Evolutionary conservation across 345 rosid species (phyloP), one percentile per base, ranked within the genome.

Genomic region (Stellera chamaejasme): DNA sequence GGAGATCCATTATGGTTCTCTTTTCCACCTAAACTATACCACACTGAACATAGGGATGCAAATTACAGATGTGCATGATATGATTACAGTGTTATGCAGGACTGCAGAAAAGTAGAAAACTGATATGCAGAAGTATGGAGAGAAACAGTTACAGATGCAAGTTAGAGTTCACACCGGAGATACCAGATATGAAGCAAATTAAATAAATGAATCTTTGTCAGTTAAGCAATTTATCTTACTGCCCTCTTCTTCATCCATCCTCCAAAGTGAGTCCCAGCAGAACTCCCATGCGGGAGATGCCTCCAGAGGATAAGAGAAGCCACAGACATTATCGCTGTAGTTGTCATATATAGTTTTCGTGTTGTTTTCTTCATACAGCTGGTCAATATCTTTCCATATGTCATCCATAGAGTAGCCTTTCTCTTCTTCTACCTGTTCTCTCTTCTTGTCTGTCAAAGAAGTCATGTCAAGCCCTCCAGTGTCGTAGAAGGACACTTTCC

Each of bases 381-480:
- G 39, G 60, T 72, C 87, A 55, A 92, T 82, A 59, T 92, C 98
- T 65, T 75, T 80, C 98, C 98, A 92, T 67, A 92, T 73, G 25
- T 92, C 97, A 65, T 93, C 99, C 94, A 87, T 73, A 4, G 84
- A 65, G 60, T 68, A 74, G 26, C 77, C 82, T 10, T 65, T 80
- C 63, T 77, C 89, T 26, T 60, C 80, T 45, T 80, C 71, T 11
- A 56, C 66, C 16, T 67, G 75, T 63, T 74, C 75, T 15, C 58
- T 66, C 58, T 48, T 72, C 50, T 71, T 66, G n/a, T 54, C 69
- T 13, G 39, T 61, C 32, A 67, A 75, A 66, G 46, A 63, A 26
- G 47, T 43, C 43, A n/a, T 25, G 3, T 68, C 50, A 25, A 48
- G 62, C 39, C 92, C 99, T 49, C 97, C 99, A 2, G 91, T 84